phyloP scores from a whole-genome alignment of 2,329 filamentous ascomycete genomes.

The Colletotrichum sp. region DNA sequence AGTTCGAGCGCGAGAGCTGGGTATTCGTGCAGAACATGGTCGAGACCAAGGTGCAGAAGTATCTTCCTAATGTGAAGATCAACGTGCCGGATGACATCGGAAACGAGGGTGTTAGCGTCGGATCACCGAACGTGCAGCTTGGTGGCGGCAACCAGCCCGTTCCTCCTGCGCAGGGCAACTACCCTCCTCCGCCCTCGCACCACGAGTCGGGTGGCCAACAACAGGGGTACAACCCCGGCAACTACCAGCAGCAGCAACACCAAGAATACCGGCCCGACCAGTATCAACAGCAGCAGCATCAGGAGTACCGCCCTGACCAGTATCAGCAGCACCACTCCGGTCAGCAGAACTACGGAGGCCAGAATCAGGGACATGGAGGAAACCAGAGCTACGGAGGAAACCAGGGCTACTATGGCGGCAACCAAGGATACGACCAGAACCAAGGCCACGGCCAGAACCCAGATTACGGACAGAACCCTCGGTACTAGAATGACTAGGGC shows the following conservation, averaged over 20 bases:
- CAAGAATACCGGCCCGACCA: constrained; percentile 29
- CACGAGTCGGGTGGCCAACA: constrained; percentile 25
- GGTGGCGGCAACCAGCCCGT: constrained; percentile 34
- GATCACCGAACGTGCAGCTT: constrained; percentile 38
- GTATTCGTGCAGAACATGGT: constrained; percentile 51
- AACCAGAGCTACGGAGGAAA: constrained; percentile 27
- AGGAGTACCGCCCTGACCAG: constrained; percentile 17
- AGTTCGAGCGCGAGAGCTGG: constrained; percentile 51
- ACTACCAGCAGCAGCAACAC: constrained; percentile 28
- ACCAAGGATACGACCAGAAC: constrained; percentile 11
- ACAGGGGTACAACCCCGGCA: constrained; percentile 29
- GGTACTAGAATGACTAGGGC: constrained; percentile 20
- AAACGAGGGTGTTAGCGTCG: constrained; percentile 50
- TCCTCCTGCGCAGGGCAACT: constrained; percentile 26
- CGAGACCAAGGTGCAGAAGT: constrained; percentile 50
- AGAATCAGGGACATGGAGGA: constrained; percentile 4
- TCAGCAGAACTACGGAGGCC: constrained; percentile 8
- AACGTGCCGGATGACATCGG: constrained; percentile 51
- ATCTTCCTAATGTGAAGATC: constrained; percentile 50
- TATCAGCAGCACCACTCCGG: constrained; percentile 15
- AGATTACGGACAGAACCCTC: constrained; percentile 24
- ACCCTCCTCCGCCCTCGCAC: constrained; percentile 20
- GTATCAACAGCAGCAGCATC: constrained; percentile 23
- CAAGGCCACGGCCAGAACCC: neutral
- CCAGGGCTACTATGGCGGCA: neutral